Evolutionary conservation across 163 green algal genomes (phyloP).

Genomic region (Scenedesmus sp.): DNA sequence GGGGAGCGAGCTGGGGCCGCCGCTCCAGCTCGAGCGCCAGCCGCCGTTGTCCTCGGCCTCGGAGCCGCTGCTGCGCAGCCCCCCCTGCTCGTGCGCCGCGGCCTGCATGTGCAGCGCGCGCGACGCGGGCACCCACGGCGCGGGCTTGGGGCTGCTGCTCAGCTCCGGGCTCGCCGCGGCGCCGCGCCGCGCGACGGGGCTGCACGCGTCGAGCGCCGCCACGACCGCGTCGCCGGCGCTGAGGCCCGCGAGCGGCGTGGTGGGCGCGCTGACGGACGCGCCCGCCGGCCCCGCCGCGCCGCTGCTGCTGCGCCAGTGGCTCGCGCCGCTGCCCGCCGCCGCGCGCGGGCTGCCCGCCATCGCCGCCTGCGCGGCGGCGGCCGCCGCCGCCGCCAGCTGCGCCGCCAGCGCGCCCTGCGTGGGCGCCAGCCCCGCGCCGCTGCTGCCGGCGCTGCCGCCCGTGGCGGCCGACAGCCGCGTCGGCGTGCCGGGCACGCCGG

Average conservation of each 20-base stretch:
- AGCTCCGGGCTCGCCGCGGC: too few species aligned
- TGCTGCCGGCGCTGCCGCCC: constrained; percentile 1
- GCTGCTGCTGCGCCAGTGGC: constrained; percentile 17
- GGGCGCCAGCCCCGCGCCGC: background rate
- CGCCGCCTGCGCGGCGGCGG: constrained; percentile 27
- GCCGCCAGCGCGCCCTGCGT: constrained; percentile 16
- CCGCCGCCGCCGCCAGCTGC: constrained; percentile 31
- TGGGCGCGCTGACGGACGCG: constrained; percentile 20
- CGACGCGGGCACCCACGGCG: constrained; percentile 31
- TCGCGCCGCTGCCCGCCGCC: background rate
- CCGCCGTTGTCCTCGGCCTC: constrained; percentile 29
- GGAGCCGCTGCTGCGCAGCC: constrained; percentile 33
- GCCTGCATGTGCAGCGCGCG: constrained; percentile 29
- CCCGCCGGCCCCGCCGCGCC: background rate
- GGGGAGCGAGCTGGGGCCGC: constrained; percentile 3
- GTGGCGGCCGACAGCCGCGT: constrained; percentile 20
- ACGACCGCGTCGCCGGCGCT: constrained; percentile 25
- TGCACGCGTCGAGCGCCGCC: constrained; percentile 9
- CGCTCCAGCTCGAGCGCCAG: constrained; percentile 26
- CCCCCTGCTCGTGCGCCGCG: constrained; percentile 4
- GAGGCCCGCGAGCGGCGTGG: constrained; percentile 9
- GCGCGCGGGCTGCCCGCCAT: constrained; percentile 37
- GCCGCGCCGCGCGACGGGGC: too few species aligned
- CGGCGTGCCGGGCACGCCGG: constrained; percentile 12
- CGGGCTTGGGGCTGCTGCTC: constrained; percentile 16